phyloP scores from a whole-genome alignment of 495 filamentous ascomycete species.

The Penicillium angulare region DNA sequence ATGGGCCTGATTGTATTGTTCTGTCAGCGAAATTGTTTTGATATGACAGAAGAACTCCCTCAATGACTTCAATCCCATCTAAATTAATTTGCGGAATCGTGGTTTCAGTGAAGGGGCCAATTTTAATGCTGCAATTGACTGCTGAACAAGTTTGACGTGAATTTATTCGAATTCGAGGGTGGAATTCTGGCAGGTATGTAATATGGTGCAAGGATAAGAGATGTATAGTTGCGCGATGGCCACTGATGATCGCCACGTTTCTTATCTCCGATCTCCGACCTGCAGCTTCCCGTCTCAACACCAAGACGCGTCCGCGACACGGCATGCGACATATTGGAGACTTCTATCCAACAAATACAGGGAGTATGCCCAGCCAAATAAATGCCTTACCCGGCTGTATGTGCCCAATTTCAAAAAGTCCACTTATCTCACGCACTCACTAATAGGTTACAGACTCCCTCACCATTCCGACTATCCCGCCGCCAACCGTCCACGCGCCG shows the following conservation, averaged over 20 bases:
- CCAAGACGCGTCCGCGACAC: background rate
- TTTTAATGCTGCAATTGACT: background rate
- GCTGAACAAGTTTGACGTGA: background rate
- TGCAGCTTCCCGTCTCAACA: background rate
- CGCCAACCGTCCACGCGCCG: conserved; percentile 28
- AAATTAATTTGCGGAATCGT: background rate
- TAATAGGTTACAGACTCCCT: conserved; percentile 31
- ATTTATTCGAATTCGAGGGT: no score
- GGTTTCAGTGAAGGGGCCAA: background rate
- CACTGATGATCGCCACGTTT: no score
- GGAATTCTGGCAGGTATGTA: no score
- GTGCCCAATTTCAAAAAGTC: background rate
- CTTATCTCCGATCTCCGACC: no score
- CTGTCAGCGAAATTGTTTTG: background rate
- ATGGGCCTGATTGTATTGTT: background rate
- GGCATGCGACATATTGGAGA: background rate
- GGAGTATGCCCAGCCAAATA: no score
- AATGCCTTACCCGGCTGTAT: conserved; percentile 22
- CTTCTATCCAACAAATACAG: background rate
- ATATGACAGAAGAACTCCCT: background rate
- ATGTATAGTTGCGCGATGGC: no score
- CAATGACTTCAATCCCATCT: background rate
- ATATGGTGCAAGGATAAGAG: no score
- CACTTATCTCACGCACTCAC: background rate
- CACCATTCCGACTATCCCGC: conserved; percentile 34